Evolutionary conservation across 495 filamentous ascomycete species (phyloP).

Genomic region (Immersiella caudata): DNA sequence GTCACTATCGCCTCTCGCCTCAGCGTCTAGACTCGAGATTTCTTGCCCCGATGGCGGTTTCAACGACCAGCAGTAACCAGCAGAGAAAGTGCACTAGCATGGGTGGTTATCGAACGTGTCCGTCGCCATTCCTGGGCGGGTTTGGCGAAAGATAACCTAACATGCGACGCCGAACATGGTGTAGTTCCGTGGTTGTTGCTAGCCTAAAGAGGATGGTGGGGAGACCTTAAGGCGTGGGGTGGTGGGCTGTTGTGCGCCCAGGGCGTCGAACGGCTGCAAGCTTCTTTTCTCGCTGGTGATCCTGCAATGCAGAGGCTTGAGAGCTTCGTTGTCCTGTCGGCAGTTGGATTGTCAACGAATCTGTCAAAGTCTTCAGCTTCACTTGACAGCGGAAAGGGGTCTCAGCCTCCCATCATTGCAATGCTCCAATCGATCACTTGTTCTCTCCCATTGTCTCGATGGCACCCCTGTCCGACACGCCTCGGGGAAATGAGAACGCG

Average conservation of each 20-base stretch:
- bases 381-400: neutral
- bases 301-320: conserved; percentile 3
- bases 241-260: neutral
- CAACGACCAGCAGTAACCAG: neutral
- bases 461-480: neutral
- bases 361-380: neutral
- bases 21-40: neutral
- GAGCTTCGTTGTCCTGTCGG: neutral
- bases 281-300: neutral
- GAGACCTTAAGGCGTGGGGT: conserved; percentile 17
- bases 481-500: neutral
- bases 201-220: conserved; percentile 19
- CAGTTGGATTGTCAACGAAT: neutral
- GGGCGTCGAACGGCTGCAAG: neutral
- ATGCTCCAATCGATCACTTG: neutral
- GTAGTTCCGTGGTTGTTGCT: neutral
- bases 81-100: neutral
- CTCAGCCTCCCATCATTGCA: neutral
- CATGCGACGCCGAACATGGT: neutral
- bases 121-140: conserved; percentile 1
- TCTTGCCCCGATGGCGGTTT: neutral
- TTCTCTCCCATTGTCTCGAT: neutral
- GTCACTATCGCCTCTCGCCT: neutral
- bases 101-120: neutral
- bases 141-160: conserved; percentile 9